Evolutionary conservation across 1,284 basidiomycete species (phyloP).

Genomic region (Ganoderma sinense): DNA sequence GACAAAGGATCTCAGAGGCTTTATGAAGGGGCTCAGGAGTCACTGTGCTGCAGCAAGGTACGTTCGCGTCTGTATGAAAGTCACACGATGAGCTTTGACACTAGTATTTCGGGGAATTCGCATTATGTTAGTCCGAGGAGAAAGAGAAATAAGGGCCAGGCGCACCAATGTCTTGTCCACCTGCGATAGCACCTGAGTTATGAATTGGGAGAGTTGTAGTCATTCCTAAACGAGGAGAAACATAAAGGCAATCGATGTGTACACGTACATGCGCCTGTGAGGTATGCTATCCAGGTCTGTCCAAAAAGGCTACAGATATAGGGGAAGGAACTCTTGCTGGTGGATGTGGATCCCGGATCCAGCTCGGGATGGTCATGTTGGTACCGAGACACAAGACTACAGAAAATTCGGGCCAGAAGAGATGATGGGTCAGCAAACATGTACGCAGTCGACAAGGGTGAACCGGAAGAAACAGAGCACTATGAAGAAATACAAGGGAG

Average conservation of each 20-base stretch:
- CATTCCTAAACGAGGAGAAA: background rate
- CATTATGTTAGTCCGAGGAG: background rate
- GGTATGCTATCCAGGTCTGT: constrained; percentile 11
- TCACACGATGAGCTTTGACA: background rate
- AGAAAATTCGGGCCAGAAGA: constrained; percentile 6
- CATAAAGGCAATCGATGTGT: background rate
- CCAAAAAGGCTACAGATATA: constrained; percentile 9
- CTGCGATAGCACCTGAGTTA: background rate
- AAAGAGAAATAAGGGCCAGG: background rate
- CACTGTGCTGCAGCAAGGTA: background rate
- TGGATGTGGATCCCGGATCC: background rate
- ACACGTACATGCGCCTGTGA: background rate
- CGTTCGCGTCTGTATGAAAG: background rate
- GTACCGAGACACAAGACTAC: constrained; percentile 7
- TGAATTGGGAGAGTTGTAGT: background rate
- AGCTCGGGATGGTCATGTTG: background rate
- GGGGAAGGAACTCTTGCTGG: background rate
- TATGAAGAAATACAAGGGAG: constrained; percentile 28
- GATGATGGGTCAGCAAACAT: constrained; percentile 22
- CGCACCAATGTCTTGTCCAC: background rate
- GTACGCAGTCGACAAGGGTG: constrained; percentile 16
- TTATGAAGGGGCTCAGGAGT: background rate
- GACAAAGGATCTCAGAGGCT: background rate
- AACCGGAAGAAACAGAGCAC: constrained; percentile 16
- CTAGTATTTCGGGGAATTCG: background rate